Conservation (phyloP, 768 basidiomycete species). For the Auricularia sp. region DNA sequence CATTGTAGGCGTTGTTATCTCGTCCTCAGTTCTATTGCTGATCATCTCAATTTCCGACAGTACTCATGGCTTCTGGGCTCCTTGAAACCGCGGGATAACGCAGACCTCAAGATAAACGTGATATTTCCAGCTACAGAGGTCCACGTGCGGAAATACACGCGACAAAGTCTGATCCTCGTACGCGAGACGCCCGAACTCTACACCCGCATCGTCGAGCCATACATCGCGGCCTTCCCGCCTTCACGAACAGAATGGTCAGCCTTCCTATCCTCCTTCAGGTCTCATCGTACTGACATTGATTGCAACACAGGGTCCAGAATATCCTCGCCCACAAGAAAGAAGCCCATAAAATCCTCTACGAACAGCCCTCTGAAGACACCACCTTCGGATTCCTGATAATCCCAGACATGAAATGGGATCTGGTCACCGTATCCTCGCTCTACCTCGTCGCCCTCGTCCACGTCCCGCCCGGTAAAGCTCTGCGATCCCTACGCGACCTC, state of each 20-base stretch:
- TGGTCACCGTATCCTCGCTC: slow-evolving; percentile 57
- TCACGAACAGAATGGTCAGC: slow-evolving; percentile 73
- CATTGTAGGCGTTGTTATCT: slow-evolving; percentile 37
- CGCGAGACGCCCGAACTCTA: slow-evolving; percentile 79
- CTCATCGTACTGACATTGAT: neutral
- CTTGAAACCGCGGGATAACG: slow-evolving; percentile 33
- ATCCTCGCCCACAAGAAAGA: slow-evolving; percentile 73
- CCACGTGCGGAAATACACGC: slow-evolving; percentile 84
- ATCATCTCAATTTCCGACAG: slow-evolving; percentile 26
- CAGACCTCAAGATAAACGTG: slow-evolving; percentile 75
- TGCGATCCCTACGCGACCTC: slow-evolving; percentile 73
- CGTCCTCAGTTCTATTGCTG: neutral
- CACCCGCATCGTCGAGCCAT: slow-evolving; percentile 58
- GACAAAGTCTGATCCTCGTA: slow-evolving; percentile 61
- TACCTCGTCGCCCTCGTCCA: slow-evolving; percentile 77
- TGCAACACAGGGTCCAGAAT: slow-evolving; percentile 62
- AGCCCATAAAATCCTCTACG: slow-evolving; percentile 57
- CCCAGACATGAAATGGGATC: slow-evolving; percentile 98
- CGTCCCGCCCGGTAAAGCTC: slow-evolving; percentile 28
- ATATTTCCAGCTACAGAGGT: slow-evolving; percentile 84
- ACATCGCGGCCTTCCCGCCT: slow-evolving; percentile 63
- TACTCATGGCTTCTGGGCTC: slow-evolving; percentile 77
- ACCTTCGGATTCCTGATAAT: slow-evolving; percentile 62
- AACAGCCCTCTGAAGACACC: slow-evolving; percentile 32
- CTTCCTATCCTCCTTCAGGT: neutral